Base-by-base conservation (phyloP, 176 grass and related monocot species). In the Leersia perrieri region DNA sequence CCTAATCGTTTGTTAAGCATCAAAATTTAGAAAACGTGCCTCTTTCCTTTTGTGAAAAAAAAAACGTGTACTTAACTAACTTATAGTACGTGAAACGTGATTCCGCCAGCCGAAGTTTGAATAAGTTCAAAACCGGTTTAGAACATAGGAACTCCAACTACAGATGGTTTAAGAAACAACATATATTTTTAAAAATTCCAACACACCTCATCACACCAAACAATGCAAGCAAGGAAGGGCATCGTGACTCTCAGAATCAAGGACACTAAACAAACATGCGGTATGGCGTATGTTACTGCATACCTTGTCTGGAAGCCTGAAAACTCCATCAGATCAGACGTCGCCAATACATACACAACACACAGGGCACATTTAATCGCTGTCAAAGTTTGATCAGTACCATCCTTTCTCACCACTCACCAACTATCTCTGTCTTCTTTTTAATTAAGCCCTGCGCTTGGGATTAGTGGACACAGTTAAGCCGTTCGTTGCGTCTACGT, bases 381-480 rank as follows among this genome's bases (percentile, higher is more conserved):
- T 26, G 14, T 18, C 14, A 49, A 49, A 49, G 15, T 16, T 40
- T 41, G n/a, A n/a, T n/a, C 66, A 4, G 2, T 6, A 22, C 4
- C n/a, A n/a, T n/a, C n/a, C 60, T 65, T 8, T 32, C 22, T 63
- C 26, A 18, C 8, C 5, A 33, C 27, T 78, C 5, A 65, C 38
- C 60, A 33, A 44, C 28, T 5, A 1, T 63, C 28, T 15, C 1
- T 7, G 3, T 15, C 62, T 32, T 29, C 14, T 72, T 7, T 31
- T 30, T 14, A 20, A 12, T 23, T 9, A 67, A 33, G 20, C 25
- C 2, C 0, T 77, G 66, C 11, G 33, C 62, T 35, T 58, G 27
- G 32, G 44, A 57, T 80, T 80, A 79, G 63, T 10, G 63, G 64
- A 28, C 6, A 20, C 45, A 78, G 47, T 33, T 47, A 44, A 42